Percentiles rank a stretch among this genome's conserved stretches.
phyloP scores from a whole-genome alignment of 805 yeast genomes.

The Hanseniaspora hatyaiensis region DNA sequence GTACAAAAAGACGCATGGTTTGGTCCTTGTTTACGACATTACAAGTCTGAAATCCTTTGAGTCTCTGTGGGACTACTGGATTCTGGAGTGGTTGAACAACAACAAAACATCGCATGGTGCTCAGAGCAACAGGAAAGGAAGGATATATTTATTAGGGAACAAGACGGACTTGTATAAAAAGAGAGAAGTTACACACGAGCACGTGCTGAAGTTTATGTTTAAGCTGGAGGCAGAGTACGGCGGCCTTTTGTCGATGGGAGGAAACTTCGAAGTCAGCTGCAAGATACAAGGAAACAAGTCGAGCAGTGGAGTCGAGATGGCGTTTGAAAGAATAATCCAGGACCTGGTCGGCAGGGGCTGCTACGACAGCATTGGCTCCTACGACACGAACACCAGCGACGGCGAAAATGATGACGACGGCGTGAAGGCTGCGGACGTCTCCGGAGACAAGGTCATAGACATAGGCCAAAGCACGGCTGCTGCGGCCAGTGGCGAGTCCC shows the following conservation, averaged over 20 bases:
- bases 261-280: slow-evolving; percentile 39
- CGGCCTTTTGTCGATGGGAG: slow-evolving; percentile 28
- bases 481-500: too few species aligned
- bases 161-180: slow-evolving; percentile 32
- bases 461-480: too few species aligned
- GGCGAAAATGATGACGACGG: neutral
- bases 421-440: neutral
- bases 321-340: slow-evolving; percentile 32
- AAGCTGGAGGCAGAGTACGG: slow-evolving; percentile 26
- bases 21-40: slow-evolving; percentile 36
- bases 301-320: slow-evolving; percentile 28
- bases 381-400: slow-evolving; percentile 18
- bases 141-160: slow-evolving; percentile 38
- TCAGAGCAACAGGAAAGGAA: neutral
- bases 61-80: slow-evolving; percentile 34
- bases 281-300: slow-evolving; percentile 27
- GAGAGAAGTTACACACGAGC: slow-evolving; percentile 33
- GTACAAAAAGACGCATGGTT: slow-evolving; percentile 39
- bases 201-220: slow-evolving; percentile 29
- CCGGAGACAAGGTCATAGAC: too few species aligned
- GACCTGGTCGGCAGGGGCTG: slow-evolving; percentile 34
- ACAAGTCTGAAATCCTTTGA: slow-evolving; percentile 32
- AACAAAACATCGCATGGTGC: slow-evolving; percentile 23
- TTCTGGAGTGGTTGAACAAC: slow-evolving; percentile 33
- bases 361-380: slow-evolving; percentile 25